These are phyloP conservation scores for Geotrichum ghanense DNA, from an alignment of 805 yeast genomes.

Conservation along the genomic window DNA sequence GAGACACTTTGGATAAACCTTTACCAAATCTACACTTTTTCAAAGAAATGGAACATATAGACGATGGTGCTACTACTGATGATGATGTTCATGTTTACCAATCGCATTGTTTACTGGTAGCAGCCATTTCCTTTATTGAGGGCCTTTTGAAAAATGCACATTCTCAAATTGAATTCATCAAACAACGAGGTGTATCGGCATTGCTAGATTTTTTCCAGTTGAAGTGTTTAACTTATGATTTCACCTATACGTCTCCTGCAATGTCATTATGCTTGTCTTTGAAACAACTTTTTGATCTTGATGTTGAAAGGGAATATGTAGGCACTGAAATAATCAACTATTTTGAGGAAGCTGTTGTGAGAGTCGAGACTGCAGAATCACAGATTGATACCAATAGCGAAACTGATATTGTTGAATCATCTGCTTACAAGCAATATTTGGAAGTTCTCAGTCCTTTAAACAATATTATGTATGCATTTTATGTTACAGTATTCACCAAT, in stretches of 20 bases:
- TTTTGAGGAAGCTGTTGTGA: slow-evolving; percentile 4
- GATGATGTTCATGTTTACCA: neutral
- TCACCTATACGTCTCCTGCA: slow-evolving; percentile 18
- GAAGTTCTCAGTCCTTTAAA: slow-evolving; percentile 8
- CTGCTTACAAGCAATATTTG: slow-evolving; percentile 1
- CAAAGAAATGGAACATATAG: slow-evolving; percentile 2
- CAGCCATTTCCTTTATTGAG: slow-evolving; percentile 18
- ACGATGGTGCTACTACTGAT: neutral
- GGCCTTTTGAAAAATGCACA: slow-evolving; percentile 20
- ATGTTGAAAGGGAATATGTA: slow-evolving; percentile 14
- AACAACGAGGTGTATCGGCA: slow-evolving; percentile 15
- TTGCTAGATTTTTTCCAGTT: slow-evolving; percentile 16
- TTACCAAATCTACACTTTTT: neutral
- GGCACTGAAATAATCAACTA: slow-evolving; percentile 8
- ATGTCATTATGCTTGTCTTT: slow-evolving; percentile 12
- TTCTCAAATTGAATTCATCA: slow-evolving; percentile 20
- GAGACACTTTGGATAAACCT: slow-evolving; percentile 23
- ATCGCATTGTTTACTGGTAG: slow-evolving; percentile 1
- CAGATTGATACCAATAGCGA: slow-evolving; percentile 1
- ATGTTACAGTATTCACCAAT: slow-evolving; percentile 15
- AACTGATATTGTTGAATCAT: slow-evolving; percentile 1
- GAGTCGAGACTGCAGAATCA: neutral
- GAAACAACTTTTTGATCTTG: slow-evolving; percentile 15
- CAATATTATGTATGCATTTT: slow-evolving; percentile 12
- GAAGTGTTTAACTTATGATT: slow-evolving; percentile 23